These are phyloP conservation scores for Marasmius oreades DNA, from an alignment of 1,284 basidiomycete species.

Conservation along the genomic window DNA sequence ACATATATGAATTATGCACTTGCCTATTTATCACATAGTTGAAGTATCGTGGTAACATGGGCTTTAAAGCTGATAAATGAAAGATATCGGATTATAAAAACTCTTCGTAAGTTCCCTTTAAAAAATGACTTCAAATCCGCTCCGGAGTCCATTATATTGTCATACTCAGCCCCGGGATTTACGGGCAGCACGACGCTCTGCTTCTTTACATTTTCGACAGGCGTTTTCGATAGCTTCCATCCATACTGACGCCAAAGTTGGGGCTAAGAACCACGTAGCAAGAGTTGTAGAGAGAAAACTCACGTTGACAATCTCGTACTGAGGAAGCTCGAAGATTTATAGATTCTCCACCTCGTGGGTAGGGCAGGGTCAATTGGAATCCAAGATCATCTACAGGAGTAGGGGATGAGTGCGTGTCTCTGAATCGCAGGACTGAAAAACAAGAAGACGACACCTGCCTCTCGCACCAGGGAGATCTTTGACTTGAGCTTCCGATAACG, in stretches of 20 bases:
- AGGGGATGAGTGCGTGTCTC: background rate
- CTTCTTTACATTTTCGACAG: constrained; percentile 33
- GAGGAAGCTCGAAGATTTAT: constrained; percentile 61
- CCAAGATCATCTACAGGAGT: constrained; percentile 53
- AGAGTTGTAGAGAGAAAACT: constrained; percentile 12
- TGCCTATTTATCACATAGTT: too few relatives aligned
- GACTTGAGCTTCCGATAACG: constrained; percentile 63
- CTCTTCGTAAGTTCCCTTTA: too few relatives aligned
- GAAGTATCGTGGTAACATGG: too few relatives aligned
- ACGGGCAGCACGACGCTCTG: constrained; percentile 27
- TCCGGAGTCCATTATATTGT: too few relatives aligned
- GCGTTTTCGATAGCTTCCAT: constrained; percentile 46
- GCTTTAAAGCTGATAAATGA: too few relatives aligned
- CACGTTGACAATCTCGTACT: constrained; percentile 59
- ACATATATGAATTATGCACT: too few relatives aligned
- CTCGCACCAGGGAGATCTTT: constrained; percentile 45
- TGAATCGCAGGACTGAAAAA: background rate
- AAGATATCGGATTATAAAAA: too few relatives aligned
- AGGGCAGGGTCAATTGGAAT: constrained; percentile 63
- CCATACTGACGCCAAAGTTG: constrained; percentile 36
- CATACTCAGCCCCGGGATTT: background rate
- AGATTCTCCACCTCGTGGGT: constrained; percentile 73
- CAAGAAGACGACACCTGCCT: constrained; percentile 31
- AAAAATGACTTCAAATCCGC: too few relatives aligned
- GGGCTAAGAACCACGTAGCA: background rate